phyloP scores from a whole-genome alignment of 495 filamentous ascomycete genomes.

The Articulospora tetracladia region DNA sequence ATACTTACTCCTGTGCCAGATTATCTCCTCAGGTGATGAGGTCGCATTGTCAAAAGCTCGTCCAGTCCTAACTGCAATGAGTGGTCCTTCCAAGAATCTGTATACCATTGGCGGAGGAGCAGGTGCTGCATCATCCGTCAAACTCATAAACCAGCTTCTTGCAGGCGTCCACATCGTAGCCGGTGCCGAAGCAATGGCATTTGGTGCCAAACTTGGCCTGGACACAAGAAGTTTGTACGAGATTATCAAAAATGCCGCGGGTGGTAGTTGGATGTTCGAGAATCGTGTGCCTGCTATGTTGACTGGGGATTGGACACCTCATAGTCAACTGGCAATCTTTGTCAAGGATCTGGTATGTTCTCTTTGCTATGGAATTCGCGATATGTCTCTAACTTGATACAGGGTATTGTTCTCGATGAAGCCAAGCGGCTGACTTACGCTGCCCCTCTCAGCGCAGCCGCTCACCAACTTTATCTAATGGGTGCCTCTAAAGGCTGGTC shows the following conservation, averaged over 20 bases:
- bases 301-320: constrained; percentile 24
- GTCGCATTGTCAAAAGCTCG: constrained; percentile 52
- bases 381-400: neutral
- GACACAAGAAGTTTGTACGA: constrained; percentile 61
- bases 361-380: neutral
- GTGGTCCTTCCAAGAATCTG: constrained; percentile 56
- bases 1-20: constrained; percentile 24
- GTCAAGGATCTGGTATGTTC: constrained; percentile 9
- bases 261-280: constrained; percentile 58
- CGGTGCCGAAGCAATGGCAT: constrained; percentile 61
- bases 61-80: constrained; percentile 49
- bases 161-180: constrained; percentile 60
- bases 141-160: constrained; percentile 56
- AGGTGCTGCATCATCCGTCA: constrained; percentile 65
- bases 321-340: constrained; percentile 10
- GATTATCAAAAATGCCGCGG: constrained; percentile 67
- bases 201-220: constrained; percentile 57
- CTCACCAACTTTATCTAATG: constrained; percentile 9
- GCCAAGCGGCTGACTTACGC: constrained; percentile 2
- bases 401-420: constrained; percentile 13
- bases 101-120: constrained; percentile 69
- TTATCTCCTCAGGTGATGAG: constrained; percentile 65
- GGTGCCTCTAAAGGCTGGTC: constrained; percentile 10
- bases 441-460: constrained; percentile 4
- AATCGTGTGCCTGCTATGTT: constrained; percentile 55